phyloP scores from a whole-genome alignment of 2,329 filamentous ascomycete species.

The Bipolaris zeicola region DNA sequence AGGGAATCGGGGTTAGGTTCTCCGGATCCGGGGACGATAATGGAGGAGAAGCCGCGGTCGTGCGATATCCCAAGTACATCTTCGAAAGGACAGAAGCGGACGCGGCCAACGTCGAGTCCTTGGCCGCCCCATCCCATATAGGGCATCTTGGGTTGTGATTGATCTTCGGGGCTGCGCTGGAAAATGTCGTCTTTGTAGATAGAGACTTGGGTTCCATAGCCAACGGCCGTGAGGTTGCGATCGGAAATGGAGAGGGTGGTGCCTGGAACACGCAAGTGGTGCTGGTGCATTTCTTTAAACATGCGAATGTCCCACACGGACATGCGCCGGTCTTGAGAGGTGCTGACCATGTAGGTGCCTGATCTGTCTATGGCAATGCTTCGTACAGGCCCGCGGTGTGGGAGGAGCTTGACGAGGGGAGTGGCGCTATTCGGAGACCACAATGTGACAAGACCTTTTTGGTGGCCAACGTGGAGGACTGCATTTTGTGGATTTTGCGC shows the following conservation, averaged over 20 bases:
- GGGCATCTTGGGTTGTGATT: slow-evolving; percentile 74
- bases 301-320: slow-evolving; percentile 95
- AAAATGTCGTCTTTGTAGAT: slow-evolving; percentile 88
- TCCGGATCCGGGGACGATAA: slow-evolving; percentile 92
- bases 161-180: slow-evolving; percentile 72
- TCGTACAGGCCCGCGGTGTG: slow-evolving; percentile 86
- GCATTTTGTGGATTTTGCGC: slow-evolving; percentile 92
- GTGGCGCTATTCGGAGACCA: slow-evolving; percentile 93
- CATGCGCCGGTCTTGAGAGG: slow-evolving; percentile 88
- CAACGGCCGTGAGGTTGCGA: slow-evolving; percentile 82
- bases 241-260: slow-evolving; percentile 88
- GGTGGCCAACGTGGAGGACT: slow-evolving; percentile 88
- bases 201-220: slow-evolving; percentile 86
- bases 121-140: slow-evolving; percentile 95
- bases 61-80: slow-evolving; percentile 89
- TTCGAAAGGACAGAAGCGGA: slow-evolving; percentile 93
- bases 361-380: slow-evolving; percentile 84
- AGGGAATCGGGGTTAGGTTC: slow-evolving; percentile 96
- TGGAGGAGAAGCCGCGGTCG: slow-evolving; percentile 82
- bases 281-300: slow-evolving; percentile 90
- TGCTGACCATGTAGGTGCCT: slow-evolving; percentile 93
- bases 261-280: slow-evolving; percentile 81
- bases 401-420: slow-evolving; percentile 87
- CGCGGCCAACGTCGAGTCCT: slow-evolving; percentile 76
- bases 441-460: slow-evolving; percentile 90